Evolutionary conservation across 73 alveolate genomes (phyloP).

Genomic region (Paramecium caudatum): DNA sequence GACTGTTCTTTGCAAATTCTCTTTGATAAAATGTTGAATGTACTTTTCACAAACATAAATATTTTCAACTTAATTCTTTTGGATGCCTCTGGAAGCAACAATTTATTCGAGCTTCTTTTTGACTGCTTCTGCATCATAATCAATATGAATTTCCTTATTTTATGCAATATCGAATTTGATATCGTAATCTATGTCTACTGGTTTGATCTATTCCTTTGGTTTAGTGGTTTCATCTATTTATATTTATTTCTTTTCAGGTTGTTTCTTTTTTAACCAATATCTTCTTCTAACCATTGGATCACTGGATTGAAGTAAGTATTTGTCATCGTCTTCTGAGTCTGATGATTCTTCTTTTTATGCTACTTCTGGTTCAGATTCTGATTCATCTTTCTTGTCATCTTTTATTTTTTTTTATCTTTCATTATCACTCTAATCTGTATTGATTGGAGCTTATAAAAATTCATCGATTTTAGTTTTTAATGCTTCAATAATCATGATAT

Average conservation of each 20-base stretch:
- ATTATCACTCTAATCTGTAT: constrained; percentile 41
- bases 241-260: neutral
- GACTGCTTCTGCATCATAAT: constrained; percentile 39
- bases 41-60: constrained; percentile 40
- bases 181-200: neutral
- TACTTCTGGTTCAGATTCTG: constrained; percentile 4
- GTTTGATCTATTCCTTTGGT: neutral
- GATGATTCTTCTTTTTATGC: constrained; percentile 44
- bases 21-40: neutral
- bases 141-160: constrained; percentile 3
- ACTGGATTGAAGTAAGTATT: constrained; percentile 25
- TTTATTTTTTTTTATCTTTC: constrained; percentile 12
- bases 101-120: constrained; percentile 17
- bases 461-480: constrained; percentile 3
- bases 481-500: neutral
- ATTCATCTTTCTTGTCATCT: neutral
- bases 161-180: constrained; percentile 44
- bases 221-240: neutral
- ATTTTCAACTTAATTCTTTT: constrained; percentile 25
- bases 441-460: neutral
- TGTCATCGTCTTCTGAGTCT: constrained; percentile 61
- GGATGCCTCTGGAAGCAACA: constrained; percentile 24
- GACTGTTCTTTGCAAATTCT: constrained; percentile 17
- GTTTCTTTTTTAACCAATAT: constrained; percentile 60
- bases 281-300: constrained; percentile 65